Conservation (phyloP, 2,329 filamentous ascomycete species). For the Tetracladium maxilliforme region DNA sequence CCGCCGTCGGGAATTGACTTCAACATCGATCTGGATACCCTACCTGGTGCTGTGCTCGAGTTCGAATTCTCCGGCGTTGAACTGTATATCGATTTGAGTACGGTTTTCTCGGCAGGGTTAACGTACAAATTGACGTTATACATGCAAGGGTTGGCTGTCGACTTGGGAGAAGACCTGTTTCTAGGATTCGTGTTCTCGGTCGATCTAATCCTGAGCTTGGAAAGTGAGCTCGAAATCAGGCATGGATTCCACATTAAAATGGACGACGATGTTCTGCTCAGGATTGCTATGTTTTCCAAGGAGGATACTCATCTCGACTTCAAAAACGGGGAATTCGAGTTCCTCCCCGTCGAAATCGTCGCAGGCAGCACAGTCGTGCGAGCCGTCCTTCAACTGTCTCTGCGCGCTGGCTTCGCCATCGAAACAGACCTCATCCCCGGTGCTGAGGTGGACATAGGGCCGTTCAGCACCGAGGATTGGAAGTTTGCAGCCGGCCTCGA, state of each 20-base stretch:
- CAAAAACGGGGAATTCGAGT: slow-evolving; percentile 37
- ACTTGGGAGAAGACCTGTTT: slow-evolving; percentile 20
- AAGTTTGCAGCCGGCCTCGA: slow-evolving; percentile 12
- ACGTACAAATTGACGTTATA: slow-evolving; percentile 34
- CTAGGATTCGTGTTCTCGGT: slow-evolving; percentile 31
- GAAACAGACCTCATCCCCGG: slow-evolving; percentile 13
- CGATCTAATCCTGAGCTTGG: slow-evolving; percentile 33
- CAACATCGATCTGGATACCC: slow-evolving; percentile 23
- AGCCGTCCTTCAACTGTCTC: slow-evolving; percentile 29
- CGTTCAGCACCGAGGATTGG: slow-evolving; percentile 3
- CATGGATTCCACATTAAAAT: slow-evolving; percentile 39
- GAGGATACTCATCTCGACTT: slow-evolving; percentile 18
- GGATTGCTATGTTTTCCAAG: slow-evolving; percentile 32
- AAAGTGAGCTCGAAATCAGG: slow-evolving; percentile 30
- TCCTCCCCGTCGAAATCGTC: slow-evolving; percentile 35
- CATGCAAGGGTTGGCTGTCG: slow-evolving; percentile 26
- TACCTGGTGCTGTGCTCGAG: slow-evolving; percentile 25
- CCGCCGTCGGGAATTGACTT: slow-evolving; percentile 25
- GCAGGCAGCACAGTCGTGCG: slow-evolving; percentile 26
- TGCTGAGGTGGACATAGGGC: slow-evolving; percentile 3
- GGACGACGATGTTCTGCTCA: slow-evolving; percentile 30
- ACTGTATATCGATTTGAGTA: slow-evolving; percentile 32
- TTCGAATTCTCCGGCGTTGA: slow-evolving; percentile 36
- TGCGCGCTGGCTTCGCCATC: slow-evolving; percentile 26
- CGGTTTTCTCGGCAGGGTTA: slow-evolving; percentile 21